Base-by-base conservation (phyloP, 495 filamentous ascomycete genomes). In the Aspergillus bridgeri region DNA sequence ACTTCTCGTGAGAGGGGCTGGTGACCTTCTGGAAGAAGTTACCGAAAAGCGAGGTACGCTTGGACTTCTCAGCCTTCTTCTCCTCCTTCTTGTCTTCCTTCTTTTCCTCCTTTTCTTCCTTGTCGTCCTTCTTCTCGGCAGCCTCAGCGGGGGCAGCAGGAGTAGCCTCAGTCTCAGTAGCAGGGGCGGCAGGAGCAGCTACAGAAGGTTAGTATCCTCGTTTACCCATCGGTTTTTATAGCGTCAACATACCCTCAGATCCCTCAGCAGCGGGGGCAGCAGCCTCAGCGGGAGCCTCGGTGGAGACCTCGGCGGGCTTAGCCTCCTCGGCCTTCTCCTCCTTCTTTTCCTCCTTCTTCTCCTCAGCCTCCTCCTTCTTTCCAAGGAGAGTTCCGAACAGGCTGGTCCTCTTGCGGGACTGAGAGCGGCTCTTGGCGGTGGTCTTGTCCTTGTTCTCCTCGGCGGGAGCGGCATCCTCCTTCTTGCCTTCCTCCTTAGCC, bases 341-440 rank as follows among this genome's bases (percentile, higher is more conserved):
- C 60, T 73, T 69, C 58, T 61, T 60, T 49, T 70, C 75, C 61
- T 79, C 81, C 70, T 83, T 79, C 59, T 79, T 69, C 63, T 81
- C 76, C 75, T 88, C 83, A 51, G 79, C 68, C 68, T 86, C 84
- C 54, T 91, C 86, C 75, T 88, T 88, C 84, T 91, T 92, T 66
- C 84, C 82, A 3, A 89, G 78, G 47, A 92, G 77, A 56, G 69
- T 75, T 60, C 87, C 89, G 72, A 98, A 95, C 76, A 96, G 85
- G 66, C 89, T 92, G 44, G 76, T 67, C 58, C 91, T 87, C 87
- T 96, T 96, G 71, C 88, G 88, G 67, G 89, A 95, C 57, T 89
- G 89, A 54, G 91, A 95, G 63, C 89, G 89, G 69, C 81, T 81
- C 70, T 82, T 83, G 57, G 81, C 72, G 57, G 73, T 54, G 44